These are phyloP conservation scores for Botryotinia narcissicola DNA, from an alignment of 2,329 filamentous ascomycete genomes.

Conservation along the genomic window DNA sequence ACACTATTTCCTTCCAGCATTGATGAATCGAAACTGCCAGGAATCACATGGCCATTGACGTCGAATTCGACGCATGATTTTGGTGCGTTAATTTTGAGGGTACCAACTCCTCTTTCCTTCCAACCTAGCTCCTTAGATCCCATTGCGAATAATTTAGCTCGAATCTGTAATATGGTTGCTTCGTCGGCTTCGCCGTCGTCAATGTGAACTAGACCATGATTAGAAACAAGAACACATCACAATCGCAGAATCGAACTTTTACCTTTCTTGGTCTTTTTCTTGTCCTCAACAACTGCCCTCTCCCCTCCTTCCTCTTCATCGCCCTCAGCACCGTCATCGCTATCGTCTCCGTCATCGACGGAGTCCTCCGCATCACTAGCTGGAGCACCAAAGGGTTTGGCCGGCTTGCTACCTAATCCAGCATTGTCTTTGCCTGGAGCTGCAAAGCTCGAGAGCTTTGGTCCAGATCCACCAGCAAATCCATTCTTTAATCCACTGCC, in stretches of 20 bases:
- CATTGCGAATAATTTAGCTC: conserved; percentile 83
- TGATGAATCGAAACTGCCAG: conserved; percentile 56
- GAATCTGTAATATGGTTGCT: conserved; percentile 68
- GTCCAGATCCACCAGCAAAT: conserved; percentile 41
- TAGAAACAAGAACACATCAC: background rate
- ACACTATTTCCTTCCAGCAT: conserved; percentile 52
- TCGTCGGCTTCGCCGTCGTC: conserved; percentile 89
- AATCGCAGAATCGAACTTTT: conserved; percentile 38
- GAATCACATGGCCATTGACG: conserved; percentile 48
- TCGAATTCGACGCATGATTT: conserved; percentile 56
- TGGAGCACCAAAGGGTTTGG: conserved; percentile 75
- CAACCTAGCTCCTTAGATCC: conserved; percentile 62
- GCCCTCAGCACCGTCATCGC: conserved; percentile 44
- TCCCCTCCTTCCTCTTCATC: conserved; percentile 50
- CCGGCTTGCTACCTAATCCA: conserved; percentile 55
- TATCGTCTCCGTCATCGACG: conserved; percentile 44
- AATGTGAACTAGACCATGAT: conserved; percentile 49
- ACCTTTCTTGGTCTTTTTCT: conserved; percentile 67
- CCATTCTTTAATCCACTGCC: conserved; percentile 44
- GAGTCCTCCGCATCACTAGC: conserved; percentile 59
- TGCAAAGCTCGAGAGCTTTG: conserved; percentile 66
- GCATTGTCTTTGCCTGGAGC: conserved; percentile 53
- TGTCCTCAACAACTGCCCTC: conserved; percentile 53
- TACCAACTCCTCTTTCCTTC: conserved; percentile 86
- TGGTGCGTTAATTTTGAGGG: conserved; percentile 78